Percentiles rank a stretch among this genome's conserved stretches.
phyloP scores from a whole-genome alignment of 163 green algal genomes.

The Smithsoniella earleae region DNA sequence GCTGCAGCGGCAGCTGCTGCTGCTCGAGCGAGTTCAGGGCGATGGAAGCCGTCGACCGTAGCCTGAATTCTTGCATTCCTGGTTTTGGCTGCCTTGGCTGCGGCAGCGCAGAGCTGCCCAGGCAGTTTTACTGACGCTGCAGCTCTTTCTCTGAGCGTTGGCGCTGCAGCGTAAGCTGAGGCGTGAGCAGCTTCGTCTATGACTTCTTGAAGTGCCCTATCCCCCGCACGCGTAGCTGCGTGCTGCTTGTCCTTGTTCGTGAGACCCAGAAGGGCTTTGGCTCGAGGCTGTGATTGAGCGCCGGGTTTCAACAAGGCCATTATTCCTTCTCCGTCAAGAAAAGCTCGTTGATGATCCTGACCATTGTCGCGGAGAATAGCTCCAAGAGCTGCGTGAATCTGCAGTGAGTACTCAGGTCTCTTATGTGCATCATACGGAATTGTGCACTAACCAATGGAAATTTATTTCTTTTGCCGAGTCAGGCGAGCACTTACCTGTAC shows the following conservation, averaged over 20 bases:
- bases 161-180: not conserved
- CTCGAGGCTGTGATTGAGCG: not conserved
- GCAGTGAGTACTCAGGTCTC: no score
- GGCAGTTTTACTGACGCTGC: not conserved
- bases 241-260: constrained; percentile 29
- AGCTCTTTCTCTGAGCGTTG: not conserved
- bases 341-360: constrained; percentile 11
- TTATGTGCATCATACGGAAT: no score
- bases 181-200: constrained; percentile 7
- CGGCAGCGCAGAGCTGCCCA: not conserved
- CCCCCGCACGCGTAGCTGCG: not conserved
- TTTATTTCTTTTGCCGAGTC: no score
- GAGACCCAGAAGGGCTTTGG: constrained; percentile 14
- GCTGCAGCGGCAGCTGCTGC: constrained; percentile 10
- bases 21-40: constrained; percentile 12
- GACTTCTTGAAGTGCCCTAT: constrained; percentile 11
- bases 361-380: constrained; percentile 19
- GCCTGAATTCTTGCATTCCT: not conserved
- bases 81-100: not conserved
- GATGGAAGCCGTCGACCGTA: not conserved
- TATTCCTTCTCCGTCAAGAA: constrained; percentile 19
- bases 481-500: constrained; percentile 27
- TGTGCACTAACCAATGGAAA: no score
- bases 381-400: constrained; percentile 19
- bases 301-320: constrained; percentile 12